Conservation (phyloP, 148 eudicot genomes). For the Silene uniflora region DNA sequence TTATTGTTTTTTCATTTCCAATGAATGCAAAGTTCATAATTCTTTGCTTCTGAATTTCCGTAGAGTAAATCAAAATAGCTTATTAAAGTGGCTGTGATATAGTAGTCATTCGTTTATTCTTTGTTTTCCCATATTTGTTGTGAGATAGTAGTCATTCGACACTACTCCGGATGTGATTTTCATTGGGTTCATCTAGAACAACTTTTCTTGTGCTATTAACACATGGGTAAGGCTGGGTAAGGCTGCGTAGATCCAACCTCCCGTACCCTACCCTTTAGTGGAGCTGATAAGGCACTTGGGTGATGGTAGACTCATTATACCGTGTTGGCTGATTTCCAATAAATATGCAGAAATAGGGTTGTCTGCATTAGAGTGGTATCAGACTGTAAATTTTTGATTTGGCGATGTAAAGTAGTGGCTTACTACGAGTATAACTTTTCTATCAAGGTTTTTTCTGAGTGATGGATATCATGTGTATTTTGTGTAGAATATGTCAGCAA, state of each 20-base stretch:
- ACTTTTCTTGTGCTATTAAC: not conserved
- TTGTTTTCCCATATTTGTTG: not conserved
- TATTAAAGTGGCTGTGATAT: not conserved
- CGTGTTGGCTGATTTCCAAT: constrained; percentile 17
- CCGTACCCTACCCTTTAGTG: not conserved
- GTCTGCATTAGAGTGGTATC: constrained; percentile 25
- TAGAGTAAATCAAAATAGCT: not conserved
- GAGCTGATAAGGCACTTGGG: not conserved
- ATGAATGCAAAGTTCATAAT: not conserved
- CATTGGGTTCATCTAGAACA: not conserved
- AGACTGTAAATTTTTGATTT: not conserved
- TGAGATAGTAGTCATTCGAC: not conserved
- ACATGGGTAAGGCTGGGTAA: not conserved
- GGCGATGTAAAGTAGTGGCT: not conserved
- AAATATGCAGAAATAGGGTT: constrained; percentile 15
- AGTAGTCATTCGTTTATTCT: not conserved
- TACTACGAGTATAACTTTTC: not conserved
- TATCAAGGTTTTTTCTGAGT: not conserved
- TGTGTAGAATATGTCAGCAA: constrained; percentile 28
- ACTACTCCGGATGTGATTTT: not conserved
- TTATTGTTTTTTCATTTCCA: not conserved
- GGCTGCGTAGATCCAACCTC: not conserved
- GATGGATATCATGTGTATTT: constrained; percentile 2
- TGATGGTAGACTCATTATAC: not conserved
- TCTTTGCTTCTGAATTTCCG: not conserved